Percentiles rank a stretch among this genome's conserved stretches.
phyloP scores from a whole-genome alignment of 2,329 filamentous ascomycete genomes.

The Bipolaris sorokiniana region DNA sequence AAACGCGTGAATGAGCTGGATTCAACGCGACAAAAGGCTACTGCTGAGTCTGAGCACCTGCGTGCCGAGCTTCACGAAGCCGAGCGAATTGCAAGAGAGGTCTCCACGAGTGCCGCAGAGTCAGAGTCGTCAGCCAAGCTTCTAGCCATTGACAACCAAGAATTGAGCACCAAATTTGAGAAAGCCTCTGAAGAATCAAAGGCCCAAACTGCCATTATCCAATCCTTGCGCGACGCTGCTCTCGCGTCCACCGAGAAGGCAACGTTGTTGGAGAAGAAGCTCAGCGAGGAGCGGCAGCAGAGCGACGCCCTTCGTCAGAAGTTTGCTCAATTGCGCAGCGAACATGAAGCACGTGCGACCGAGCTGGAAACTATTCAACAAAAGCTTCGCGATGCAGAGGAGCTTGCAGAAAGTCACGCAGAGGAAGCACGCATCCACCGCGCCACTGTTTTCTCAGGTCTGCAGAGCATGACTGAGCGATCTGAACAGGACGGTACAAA shows the following conservation, averaged over 20 bases:
- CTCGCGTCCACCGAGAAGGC: constrained; percentile 79
- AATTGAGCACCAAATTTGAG: constrained; percentile 71
- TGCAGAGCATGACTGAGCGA: constrained; percentile 72
- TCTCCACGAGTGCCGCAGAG: constrained; percentile 78
- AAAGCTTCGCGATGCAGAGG: constrained; percentile 82
- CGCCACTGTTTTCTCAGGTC: constrained; percentile 78
- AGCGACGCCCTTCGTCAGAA: constrained; percentile 79
- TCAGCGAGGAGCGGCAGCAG: constrained; percentile 80
- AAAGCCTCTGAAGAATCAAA: constrained; percentile 70
- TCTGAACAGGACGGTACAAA: constrained; percentile 59
- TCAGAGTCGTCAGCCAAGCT: constrained; percentile 75
- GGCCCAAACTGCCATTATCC: constrained; percentile 73
- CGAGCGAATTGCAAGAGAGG: constrained; percentile 79
- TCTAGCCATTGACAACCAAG: constrained; percentile 84
- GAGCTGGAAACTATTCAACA: constrained; percentile 78
- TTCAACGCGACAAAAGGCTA: constrained; percentile 79
- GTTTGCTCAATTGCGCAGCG: constrained; percentile 74
- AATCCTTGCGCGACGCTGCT: constrained; percentile 77
- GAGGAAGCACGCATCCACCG: constrained; percentile 87
- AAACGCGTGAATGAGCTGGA: constrained; percentile 85
- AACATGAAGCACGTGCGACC: constrained; percentile 79
- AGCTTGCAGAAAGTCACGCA: constrained; percentile 84
- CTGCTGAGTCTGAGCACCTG: constrained; percentile 82
- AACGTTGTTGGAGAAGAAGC: constrained; percentile 75
- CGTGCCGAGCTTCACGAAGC: constrained; percentile 83